Conservation (phyloP, 768 basidiomycete genomes). For the Mycena olivaceomarginata region DNA sequence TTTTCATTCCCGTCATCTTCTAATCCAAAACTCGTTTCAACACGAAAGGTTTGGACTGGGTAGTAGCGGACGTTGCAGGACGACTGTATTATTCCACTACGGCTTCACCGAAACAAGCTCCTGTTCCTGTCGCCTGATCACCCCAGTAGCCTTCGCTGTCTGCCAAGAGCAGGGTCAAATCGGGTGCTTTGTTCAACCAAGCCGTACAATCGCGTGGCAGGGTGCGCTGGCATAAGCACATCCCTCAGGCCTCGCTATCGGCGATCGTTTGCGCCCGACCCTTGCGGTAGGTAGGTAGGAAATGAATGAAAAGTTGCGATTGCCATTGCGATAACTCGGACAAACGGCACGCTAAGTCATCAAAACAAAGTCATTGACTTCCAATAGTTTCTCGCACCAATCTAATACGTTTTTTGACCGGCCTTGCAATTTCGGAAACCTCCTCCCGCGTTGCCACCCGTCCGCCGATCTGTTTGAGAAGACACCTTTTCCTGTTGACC, state of each 20-base stretch:
- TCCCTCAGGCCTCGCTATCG: constrained; percentile 25
- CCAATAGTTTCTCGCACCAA: constrained; percentile 30
- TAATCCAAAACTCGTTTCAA: constrained; percentile 23
- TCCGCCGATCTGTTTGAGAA: constrained; percentile 36
- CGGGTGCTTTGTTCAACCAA: constrained; percentile 17
- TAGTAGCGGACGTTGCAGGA: constrained; percentile 90
- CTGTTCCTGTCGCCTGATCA: constrained; percentile 44
- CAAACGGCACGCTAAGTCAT: constrained; percentile 2
- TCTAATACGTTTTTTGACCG: constrained; percentile 21
- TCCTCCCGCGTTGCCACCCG: constrained; percentile 17
- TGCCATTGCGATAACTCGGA: constrained; percentile 32
- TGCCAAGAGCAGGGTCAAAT: constrained; percentile 42
- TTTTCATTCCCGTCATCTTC: neutral
- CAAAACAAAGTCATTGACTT: constrained; percentile 23
- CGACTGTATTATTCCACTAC: constrained; percentile 86
- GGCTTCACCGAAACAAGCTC: constrained; percentile 44
- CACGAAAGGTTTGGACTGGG: constrained; percentile 84
- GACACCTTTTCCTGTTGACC: neutral
- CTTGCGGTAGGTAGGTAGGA: constrained; percentile 26
- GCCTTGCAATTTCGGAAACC: constrained; percentile 34
- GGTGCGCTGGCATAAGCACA: constrained; percentile 7
- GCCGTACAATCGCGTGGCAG: constrained; percentile 27
- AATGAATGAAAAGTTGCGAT: constrained; percentile 34
- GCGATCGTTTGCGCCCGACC: constrained; percentile 15
- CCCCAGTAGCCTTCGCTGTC: constrained; percentile 21